These are phyloP conservation scores for Acanthamoeba sp. DNA, from an alignment of 208 protist genomes.

Conservation along the genomic window DNA sequence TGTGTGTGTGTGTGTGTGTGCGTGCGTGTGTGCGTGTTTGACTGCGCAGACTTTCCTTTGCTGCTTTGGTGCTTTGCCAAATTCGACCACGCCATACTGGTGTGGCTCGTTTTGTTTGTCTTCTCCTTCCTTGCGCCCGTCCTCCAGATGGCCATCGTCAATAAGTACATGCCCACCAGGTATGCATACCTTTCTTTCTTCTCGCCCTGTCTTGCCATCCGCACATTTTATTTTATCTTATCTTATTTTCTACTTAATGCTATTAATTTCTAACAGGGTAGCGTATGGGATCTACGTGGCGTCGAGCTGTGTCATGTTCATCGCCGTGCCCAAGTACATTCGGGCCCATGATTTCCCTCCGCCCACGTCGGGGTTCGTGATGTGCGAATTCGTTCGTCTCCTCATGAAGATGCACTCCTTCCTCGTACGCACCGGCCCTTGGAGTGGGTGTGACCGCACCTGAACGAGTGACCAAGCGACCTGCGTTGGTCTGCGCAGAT, in stretches of 20 bases:
- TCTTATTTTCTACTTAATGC: no score
- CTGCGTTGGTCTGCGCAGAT: neutral
- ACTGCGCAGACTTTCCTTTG: slow-evolving; percentile 38
- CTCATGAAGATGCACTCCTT: slow-evolving; percentile 75
- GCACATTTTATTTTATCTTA: neutral
- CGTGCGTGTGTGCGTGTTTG: no score
- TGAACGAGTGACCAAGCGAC: neutral
- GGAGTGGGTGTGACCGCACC: no score
- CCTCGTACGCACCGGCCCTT: neutral
- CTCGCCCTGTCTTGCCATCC: neutral
- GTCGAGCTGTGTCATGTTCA: neutral
- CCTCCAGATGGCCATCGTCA: slow-evolving; percentile 57
- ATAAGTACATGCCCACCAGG: slow-evolving; percentile 37
- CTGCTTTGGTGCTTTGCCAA: slow-evolving; percentile 69
- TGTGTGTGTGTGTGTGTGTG: no score
- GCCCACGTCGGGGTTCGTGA: slow-evolving; percentile 46
- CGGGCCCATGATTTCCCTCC: slow-evolving; percentile 47
- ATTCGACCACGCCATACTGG: slow-evolving; percentile 43
- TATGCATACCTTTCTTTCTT: neutral
- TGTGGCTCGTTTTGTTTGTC: slow-evolving; percentile 47
- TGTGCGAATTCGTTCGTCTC: slow-evolving; percentile 69
- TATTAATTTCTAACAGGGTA: neutral
- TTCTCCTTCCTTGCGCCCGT: slow-evolving; percentile 63
- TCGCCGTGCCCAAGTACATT: slow-evolving; percentile 61
- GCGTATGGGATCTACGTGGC: slow-evolving; percentile 25